Evolutionary conservation across 2,329 filamentous ascomycete genomes (phyloP), one percentile per base, ranked within the genome.

Genomic region (Amauroascus verrucosus): DNA sequence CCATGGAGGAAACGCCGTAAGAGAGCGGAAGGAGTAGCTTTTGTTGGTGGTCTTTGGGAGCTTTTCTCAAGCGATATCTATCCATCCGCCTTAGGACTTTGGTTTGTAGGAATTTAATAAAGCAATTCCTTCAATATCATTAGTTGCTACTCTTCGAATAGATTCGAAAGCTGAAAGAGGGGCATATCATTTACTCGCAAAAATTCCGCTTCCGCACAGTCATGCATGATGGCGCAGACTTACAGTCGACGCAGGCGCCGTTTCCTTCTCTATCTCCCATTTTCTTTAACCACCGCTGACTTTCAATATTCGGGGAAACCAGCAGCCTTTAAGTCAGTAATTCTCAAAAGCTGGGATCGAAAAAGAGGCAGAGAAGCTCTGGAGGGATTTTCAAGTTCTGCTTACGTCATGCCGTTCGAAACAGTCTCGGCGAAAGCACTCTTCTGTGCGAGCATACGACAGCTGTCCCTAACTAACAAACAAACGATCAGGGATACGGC

Each of bases 71-170:
- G 44, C 78, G 75, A 64, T 84, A 86, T 38, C 76, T 75, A 60
- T 84, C 82, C 73, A 86, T 80, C 46, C 89, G 86, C 69, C 91
- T 91, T 60, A 88, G 78, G 56, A 83, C 78, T 70, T 97, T 97
- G 59, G 80, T 83, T 56, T 80, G 75, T 53, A 95, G 77, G 72
- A 89, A 96, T 62, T 79, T 78, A 54, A 78, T 73, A 70, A 91
- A 96, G 71, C 93, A 97, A 57, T 77, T 71, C 53, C 84, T 88
- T 41, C 44, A 24, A 33, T 13, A 55, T 18, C 24, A 48, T 14
- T 44, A 47, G 30, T 13, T 3, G 33, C 18, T 28, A 22, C 20
- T 38, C 20, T 28, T 9, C 28, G 16, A 28, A 40, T 26, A 41
- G 28, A 20, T 18, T 46, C 37, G 20, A 28, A 20, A 32, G 24